phyloP scores from a whole-genome alignment of 441 rosid species.

The Corymbia citriodora region DNA sequence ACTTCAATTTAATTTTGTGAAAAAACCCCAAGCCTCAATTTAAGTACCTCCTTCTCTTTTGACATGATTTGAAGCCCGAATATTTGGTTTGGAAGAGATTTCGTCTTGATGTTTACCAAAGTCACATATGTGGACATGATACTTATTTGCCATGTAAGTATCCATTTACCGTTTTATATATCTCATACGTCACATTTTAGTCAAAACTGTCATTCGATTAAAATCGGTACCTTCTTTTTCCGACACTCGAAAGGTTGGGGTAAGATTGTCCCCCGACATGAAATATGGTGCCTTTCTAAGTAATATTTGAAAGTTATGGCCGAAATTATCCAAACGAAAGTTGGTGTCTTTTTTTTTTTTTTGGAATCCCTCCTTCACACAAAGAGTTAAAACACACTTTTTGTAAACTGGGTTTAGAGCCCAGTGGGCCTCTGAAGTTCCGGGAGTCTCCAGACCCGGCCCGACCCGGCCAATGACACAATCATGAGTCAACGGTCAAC shows the following conservation, averaged over 20 bases:
- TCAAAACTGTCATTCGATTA: not conserved
- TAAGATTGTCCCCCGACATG: not conserved
- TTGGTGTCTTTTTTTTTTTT: not conserved
- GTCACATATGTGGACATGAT: not conserved
- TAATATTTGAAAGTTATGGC: not conserved
- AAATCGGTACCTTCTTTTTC: not conserved
- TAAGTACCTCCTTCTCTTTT: not conserved
- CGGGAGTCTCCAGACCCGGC: not conserved
- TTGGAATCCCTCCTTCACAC: rapidly evolving
- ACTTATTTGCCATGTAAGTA: not conserved
- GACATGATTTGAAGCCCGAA: not conserved
- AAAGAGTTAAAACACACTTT: not conserved
- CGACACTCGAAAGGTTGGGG: not conserved
- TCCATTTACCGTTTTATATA: not conserved
- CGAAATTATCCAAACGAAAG: not conserved
- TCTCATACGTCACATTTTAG: not conserved
- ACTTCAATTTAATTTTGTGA: not conserved
- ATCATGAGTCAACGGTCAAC: not conserved
- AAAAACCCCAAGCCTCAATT: not conserved
- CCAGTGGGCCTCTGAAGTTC: not conserved
- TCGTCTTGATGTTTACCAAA: not conserved
- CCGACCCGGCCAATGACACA: not conserved
- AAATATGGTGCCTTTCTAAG: not conserved
- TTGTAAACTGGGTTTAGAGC: not conserved
- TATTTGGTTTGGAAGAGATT: not conserved